Conservation (phyloP, 192 early-diverging fungal species). For the Linnemannia exigua region DNA sequence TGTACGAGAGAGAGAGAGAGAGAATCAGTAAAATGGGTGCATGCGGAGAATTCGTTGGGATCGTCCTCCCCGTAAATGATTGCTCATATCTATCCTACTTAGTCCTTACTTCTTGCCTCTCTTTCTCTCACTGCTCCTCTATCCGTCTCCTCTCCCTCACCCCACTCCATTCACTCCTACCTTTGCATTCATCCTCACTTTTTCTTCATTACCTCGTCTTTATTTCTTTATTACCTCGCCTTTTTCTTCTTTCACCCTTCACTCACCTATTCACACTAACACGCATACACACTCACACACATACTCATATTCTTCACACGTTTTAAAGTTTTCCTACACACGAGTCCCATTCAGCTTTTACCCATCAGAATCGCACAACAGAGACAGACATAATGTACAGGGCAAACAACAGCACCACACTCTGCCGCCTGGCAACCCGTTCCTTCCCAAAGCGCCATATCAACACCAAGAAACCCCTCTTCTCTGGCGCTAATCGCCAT, state of each 20-base stretch:
- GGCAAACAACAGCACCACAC: slow-evolving; percentile 5
- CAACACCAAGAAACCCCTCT: slow-evolving; percentile 29
- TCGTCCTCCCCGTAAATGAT: too few relatives aligned
- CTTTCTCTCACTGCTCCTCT: not conserved
- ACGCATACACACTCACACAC: not conserved
- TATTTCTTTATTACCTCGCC: not conserved
- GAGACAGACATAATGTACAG: not conserved
- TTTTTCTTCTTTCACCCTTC: not conserved
- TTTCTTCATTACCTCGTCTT: not conserved
- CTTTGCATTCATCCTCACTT: not conserved
- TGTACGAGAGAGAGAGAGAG: too few relatives aligned
- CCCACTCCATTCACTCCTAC: not conserved
- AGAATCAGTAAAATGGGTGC: too few relatives aligned
- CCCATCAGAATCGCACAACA: not conserved
- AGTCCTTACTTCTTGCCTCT: not conserved
- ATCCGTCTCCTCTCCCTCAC: not conserved
- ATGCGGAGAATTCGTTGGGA: too few relatives aligned
- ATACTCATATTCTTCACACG: slow-evolving; percentile 7
- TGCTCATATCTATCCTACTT: not conserved
- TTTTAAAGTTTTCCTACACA: not conserved
- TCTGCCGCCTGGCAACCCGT: slow-evolving; percentile 5
- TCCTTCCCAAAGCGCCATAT: slow-evolving; percentile 13
- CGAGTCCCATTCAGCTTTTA: not conserved
- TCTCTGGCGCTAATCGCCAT: slow-evolving; percentile 18
- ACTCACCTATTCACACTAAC: not conserved